Evolutionary conservation across 108 stramenopile species (phyloP).

Genomic region (Cyclostephanos tholiformis): DNA sequence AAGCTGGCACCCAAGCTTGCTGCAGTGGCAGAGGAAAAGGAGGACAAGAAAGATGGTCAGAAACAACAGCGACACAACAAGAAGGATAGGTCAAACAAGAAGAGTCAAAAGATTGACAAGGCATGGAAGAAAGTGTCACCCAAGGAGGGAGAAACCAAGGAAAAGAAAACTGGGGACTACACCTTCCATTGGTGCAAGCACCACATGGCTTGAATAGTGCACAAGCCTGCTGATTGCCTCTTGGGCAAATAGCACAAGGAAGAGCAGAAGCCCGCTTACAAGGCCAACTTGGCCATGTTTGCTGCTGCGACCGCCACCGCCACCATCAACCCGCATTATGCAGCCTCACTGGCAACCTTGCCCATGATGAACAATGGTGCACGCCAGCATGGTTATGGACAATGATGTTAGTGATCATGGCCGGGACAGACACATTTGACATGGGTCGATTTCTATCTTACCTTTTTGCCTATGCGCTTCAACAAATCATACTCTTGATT

Average conservation of each 20-base stretch:
- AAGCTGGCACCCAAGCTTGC: background rate
- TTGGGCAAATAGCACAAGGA: background rate
- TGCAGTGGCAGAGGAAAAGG: background rate
- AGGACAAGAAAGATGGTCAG: background rate
- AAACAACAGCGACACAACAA: constrained; percentile 16
- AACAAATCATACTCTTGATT: too few species aligned
- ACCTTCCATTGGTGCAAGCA: constrained; percentile 26
- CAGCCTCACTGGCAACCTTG: background rate
- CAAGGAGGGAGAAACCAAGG: constrained; percentile 10
- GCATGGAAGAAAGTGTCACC: constrained; percentile 38
- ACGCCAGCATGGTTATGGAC: constrained; percentile 20
- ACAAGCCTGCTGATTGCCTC: constrained; percentile 9
- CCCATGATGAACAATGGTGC: constrained; percentile 16
- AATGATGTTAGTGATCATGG: background rate
- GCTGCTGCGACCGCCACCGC: background rate
- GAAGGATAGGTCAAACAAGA: constrained; percentile 16
- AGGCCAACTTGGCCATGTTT: background rate
- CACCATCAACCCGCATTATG: background rate
- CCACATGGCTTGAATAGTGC: constrained; percentile 28
- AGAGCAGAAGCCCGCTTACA: background rate
- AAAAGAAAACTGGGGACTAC: background rate
- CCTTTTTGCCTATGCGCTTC: background rate
- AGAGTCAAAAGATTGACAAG: constrained; percentile 11
- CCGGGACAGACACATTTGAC: background rate
- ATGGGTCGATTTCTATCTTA: background rate